Percentiles rank a stretch among this genome's conserved stretches.
These are phyloP conservation scores for Raffaelea deltoideospora DNA, from an alignment of 2,329 filamentous ascomycete species.

Conservation along the genomic window DNA sequence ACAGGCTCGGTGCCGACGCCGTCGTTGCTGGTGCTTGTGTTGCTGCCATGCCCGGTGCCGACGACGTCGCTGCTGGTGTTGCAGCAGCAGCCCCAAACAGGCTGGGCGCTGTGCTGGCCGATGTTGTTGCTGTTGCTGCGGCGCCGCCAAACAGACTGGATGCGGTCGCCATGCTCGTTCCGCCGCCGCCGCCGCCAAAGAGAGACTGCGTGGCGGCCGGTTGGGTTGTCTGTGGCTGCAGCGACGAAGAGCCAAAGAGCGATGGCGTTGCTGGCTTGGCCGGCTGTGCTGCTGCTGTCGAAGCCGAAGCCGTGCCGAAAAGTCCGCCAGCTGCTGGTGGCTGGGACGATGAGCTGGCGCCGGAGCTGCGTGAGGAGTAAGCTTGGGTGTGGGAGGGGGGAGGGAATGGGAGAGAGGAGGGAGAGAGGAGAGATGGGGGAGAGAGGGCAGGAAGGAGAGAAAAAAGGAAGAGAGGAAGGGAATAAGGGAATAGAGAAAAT, in stretches of 20 bases:
- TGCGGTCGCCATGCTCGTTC: neutral
- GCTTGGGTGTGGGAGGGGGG: too few relatives aligned
- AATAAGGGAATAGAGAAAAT: too few relatives aligned
- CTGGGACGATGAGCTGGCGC: constrained; percentile 10
- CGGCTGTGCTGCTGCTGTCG: constrained; percentile 11
- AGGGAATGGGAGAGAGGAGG: too few relatives aligned
- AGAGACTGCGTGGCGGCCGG: neutral
- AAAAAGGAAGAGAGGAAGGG: too few relatives aligned
- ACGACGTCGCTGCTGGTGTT: constrained; percentile 7
- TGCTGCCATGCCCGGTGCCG: constrained; percentile 2
- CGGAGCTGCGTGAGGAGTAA: too few relatives aligned
- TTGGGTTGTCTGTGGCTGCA: neutral
- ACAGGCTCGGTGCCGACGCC: neutral
- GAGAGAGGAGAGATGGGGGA: too few relatives aligned
- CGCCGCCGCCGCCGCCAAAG: neutral
- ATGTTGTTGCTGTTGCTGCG: constrained; percentile 4
- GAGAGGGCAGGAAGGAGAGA: too few relatives aligned
- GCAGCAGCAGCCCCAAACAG: constrained; percentile 8
- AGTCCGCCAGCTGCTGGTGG: constrained; percentile 9
- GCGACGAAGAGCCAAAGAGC: constrained; percentile 7
- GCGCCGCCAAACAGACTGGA: constrained; percentile 2
- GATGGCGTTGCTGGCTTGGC: constrained; percentile 2
- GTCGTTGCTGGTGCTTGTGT: neutral
- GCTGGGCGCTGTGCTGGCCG: neutral
- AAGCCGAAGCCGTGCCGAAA: neutral